phyloP scores from a whole-genome alignment of 2,329 filamentous ascomycete genomes.

The Aspergillus sp. region DNA sequence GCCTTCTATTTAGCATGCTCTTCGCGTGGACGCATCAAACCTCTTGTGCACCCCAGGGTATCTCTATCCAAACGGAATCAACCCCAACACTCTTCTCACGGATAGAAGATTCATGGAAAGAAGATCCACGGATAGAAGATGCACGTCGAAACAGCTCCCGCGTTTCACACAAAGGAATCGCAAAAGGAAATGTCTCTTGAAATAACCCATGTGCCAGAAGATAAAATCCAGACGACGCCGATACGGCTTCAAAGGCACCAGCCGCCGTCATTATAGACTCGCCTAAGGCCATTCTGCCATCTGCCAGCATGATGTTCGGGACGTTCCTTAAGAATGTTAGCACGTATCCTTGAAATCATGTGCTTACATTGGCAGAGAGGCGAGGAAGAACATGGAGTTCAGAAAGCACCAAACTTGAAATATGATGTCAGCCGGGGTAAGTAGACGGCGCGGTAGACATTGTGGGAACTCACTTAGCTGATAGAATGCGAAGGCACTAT shows the following conservation, averaged over 20 bases:
- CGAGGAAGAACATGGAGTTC: conserved; percentile 7
- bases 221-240: not conserved
- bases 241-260: not conserved
- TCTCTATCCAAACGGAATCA: not conserved
- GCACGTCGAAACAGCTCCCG: not conserved
- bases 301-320: conserved; percentile 6
- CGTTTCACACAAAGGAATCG: not conserved
- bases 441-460: too few relatives aligned
- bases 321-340: not conserved
- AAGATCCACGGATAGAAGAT: not conserved
- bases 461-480: conserved; percentile 1
- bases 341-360: not conserved
- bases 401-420: conserved; percentile 3
- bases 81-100: not conserved
- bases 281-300: not conserved
- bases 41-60: too few relatives aligned
- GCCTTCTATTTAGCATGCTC: too few relatives aligned
- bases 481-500: not conserved
- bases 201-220: not conserved
- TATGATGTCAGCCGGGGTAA: not conserved
- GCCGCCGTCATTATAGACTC: not conserved
- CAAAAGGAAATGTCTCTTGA: not conserved
- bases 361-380: conserved; percentile 3
- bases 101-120: too few relatives aligned
- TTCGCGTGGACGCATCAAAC: too few relatives aligned